Evolutionary conservation across 257 asterid genomes (phyloP).

Genomic region (Salvia splendens): DNA sequence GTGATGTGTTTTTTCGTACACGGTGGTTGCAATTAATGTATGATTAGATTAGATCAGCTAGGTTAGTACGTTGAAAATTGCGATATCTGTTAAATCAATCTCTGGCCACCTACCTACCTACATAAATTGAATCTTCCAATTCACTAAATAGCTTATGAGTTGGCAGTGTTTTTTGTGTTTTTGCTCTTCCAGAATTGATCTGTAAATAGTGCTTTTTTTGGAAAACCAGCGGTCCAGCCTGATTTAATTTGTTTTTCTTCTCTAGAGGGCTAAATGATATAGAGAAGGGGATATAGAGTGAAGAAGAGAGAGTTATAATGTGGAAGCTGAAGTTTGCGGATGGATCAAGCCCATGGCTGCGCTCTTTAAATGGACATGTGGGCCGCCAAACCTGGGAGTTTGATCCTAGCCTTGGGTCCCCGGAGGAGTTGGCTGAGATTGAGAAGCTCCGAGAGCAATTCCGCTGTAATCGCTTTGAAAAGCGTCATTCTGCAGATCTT

Average conservation of each 20-base stretch:
- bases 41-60: conserved; percentile 13
- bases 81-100: neutral
- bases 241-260: conserved; percentile 11
- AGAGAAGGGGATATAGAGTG: neutral
- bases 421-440: conserved; percentile 75
- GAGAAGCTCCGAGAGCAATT: conserved; percentile 65
- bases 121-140: neutral
- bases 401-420: conserved; percentile 60
- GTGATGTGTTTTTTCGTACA: neutral
- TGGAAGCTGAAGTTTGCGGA: conserved; percentile 89
- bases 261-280: conserved; percentile 9
- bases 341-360: conserved; percentile 89
- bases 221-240: neutral
- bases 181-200: neutral
- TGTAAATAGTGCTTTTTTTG: neutral
- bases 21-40: conserved; percentile 19
- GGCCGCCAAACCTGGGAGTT: conserved; percentile 94
- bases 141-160: too few relatives aligned
- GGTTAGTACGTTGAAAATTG: neutral
- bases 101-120: neutral
- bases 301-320: conserved; percentile 42
- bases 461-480: conserved; percentile 59
- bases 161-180: neutral
- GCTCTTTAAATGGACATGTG: conserved; percentile 63
- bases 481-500: conserved; percentile 85